Evolutionary conservation across 371 early-diverging fungal genomes (phyloP).

Genomic region (Mortierella sp.): DNA sequence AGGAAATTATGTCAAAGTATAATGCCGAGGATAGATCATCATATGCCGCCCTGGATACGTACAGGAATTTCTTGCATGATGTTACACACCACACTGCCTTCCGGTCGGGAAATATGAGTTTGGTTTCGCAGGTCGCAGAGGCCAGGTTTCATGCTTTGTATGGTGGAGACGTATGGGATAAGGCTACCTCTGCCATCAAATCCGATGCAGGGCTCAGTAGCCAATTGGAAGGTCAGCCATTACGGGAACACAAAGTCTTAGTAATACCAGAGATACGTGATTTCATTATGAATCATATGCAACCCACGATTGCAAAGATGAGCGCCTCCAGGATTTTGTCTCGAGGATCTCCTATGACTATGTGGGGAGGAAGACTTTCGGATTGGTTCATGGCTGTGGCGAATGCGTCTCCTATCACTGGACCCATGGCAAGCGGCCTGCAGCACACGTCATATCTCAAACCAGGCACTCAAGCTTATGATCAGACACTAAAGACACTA

Average conservation of each 20-base stretch:
- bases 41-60: conserved; percentile 2
- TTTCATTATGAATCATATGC: conserved; percentile 5
- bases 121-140: conserved; percentile 38
- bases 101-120: conserved; percentile 28
- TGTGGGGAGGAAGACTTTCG: conserved; percentile 32
- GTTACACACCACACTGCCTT: conserved; percentile 19
- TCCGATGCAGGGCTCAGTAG: not conserved
- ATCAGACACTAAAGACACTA: conserved; percentile 13
- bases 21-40: not conserved
- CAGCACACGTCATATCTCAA: conserved; percentile 2
- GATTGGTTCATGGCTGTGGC: conserved; percentile 38
- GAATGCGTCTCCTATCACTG: conserved; percentile 9
- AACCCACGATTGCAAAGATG: conserved; percentile 24
- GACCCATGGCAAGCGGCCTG: conserved; percentile 28
- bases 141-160: conserved; percentile 19
- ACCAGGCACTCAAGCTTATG: conserved; percentile 21
- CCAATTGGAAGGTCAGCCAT: not conserved
- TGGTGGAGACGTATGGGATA: conserved; percentile 24
- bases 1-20: conserved; percentile 27
- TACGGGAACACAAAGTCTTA: not conserved
- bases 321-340: conserved; percentile 9
- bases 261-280: conserved; percentile 8
- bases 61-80: conserved; percentile 23
- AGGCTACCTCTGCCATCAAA: not conserved
- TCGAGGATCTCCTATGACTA: not conserved